phyloP scores from a whole-genome alignment of 1,139 yeast genomes.

The Lodderomyces jiufengensis region DNA sequence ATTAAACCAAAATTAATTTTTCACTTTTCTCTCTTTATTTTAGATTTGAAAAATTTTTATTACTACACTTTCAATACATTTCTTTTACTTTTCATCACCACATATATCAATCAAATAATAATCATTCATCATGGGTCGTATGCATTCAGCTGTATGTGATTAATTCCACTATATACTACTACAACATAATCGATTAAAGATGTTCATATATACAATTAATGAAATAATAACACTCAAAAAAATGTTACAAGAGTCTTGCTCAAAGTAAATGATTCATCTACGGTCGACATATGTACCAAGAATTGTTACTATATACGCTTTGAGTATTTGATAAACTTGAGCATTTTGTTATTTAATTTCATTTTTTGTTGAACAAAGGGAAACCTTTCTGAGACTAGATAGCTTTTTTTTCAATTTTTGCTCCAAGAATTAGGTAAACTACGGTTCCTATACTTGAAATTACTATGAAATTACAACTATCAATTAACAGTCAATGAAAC shows the following conservation, averaged over 20 bases:
- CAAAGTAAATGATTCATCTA: slow-evolving; percentile 27
- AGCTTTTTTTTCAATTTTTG: no score
- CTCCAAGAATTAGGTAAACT: slow-evolving; percentile 2
- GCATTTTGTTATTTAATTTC: background rate
- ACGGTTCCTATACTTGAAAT: slow-evolving; percentile 1
- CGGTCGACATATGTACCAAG: slow-evolving; percentile 13
- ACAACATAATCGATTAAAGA: no score
- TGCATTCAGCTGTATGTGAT: slow-evolving; percentile 75
- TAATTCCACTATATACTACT: no score
- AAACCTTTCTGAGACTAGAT: no score
- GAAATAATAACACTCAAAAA: no score
- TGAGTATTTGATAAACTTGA: slow-evolving; percentile 28
- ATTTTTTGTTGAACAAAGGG: no score
- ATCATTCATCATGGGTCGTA: slow-evolving; percentile 72
- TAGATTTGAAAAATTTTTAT: no score
- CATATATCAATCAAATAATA: slow-evolving; percentile 17
- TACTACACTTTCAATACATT: no score
- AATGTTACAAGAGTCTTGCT: slow-evolving; percentile 24
- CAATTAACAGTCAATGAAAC: no score
- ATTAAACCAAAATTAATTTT: no score
- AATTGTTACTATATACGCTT: slow-evolving; percentile 22
- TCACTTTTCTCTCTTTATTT: background rate
- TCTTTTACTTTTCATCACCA: slow-evolving; percentile 12
- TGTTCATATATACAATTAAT: no score
- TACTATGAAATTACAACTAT: no score